Evolutionary conservation across 2,329 filamentous ascomycete genomes (phyloP).

Genomic region (Cladosporium sp.): DNA sequence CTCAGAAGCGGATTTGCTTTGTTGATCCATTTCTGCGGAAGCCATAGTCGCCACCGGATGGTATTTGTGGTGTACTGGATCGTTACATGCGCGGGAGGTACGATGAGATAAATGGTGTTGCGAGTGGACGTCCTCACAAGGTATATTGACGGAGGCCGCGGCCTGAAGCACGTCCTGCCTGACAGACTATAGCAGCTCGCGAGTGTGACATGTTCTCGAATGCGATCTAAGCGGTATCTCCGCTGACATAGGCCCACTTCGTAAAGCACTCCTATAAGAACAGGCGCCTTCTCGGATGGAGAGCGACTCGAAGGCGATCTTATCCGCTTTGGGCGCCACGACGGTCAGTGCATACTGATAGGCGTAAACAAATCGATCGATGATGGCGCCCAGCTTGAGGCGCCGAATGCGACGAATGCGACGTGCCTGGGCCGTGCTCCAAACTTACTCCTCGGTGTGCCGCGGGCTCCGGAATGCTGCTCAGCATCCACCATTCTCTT

Average conservation of each 20-base stretch:
- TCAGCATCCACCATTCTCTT: background rate
- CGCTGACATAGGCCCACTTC: background rate
- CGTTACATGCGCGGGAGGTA: background rate
- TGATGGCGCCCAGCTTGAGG: background rate
- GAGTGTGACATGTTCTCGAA: background rate
- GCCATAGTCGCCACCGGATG: background rate
- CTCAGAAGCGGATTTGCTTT: background rate
- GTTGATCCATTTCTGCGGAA: background rate
- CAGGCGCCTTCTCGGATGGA: background rate
- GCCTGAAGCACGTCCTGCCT: background rate
- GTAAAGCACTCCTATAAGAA: background rate
- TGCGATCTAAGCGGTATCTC: slow-evolving; percentile 2
- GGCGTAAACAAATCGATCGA: background rate
- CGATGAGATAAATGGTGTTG: background rate
- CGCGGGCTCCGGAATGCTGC: background rate
- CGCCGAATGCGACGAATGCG: background rate
- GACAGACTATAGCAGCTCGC: background rate
- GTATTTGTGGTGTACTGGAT: background rate
- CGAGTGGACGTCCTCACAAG: too few species aligned
- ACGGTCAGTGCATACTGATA: background rate
- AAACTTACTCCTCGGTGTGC: background rate
- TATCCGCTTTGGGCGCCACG: background rate
- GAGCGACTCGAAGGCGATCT: background rate
- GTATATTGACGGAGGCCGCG: background rate
- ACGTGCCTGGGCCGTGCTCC: background rate